Evolutionary conservation across 805 yeast genomes (phyloP), one percentile per base, ranked within the genome.

Genomic region (Nakazawaea populi): DNA sequence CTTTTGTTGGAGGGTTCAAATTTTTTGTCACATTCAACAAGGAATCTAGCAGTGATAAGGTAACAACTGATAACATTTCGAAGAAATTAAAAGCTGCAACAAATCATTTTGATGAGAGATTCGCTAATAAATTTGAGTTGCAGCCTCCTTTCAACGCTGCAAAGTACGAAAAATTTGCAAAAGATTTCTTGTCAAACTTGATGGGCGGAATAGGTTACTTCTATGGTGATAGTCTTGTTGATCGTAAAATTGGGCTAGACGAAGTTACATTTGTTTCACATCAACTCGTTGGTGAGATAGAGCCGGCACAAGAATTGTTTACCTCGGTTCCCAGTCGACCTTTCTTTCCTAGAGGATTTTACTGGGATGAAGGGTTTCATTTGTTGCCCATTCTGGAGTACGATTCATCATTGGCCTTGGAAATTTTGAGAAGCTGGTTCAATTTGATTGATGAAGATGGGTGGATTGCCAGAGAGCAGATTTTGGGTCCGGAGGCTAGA

Each of bases 291-390:
- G 89, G 91, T 0, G 53, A 61, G n/a, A 67, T 72, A 11, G 96
- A 88, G 60, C 94, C 91, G 0, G 96, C 96, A 1, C 68, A 71
- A 54, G 88, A 84, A 56, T 68, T 94, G 46, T 88, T 90, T 60
- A 79, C 94, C 0, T 74, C 89, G 27, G 94, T 89, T 35, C 99
- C 99, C 2, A 88, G 96, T 46, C 76, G 99, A 48, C 89, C 96
- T 0, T 89, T 88, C 61, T 94, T 94, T 67, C 98, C 99, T 4
- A 77, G 99, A 55, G 99, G 99, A 0, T 94, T 94, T 62, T 89
- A 88, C 62, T 94, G 99, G 99, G 99, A 94, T 67, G 99, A 94
- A 68, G 99, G 99, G 0, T 94, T 94, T 67, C 97, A 92, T 65
- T 72, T 92, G 53, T 71, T 91, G 40, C 96, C 96, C 6, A 71